phyloP scores from a whole-genome alignment of 176 grass and related monocot genomes.

The Oryza australiensis region DNA sequence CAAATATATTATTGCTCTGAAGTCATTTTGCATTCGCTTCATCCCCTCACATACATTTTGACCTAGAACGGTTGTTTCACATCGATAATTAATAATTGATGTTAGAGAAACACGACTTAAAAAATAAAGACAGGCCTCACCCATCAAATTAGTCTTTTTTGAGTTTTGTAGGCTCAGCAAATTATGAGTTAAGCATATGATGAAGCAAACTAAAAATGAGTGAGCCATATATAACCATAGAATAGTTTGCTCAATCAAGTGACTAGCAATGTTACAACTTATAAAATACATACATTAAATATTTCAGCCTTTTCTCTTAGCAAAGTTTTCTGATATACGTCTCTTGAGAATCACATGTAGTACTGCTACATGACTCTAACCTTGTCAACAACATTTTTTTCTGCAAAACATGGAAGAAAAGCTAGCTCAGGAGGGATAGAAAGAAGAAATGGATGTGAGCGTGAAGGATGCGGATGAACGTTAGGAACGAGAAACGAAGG shows the following conservation, averaged over 20 bases:
- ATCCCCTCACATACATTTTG: neutral
- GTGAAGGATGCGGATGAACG: neutral
- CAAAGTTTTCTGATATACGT: neutral
- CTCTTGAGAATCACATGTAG: neutral
- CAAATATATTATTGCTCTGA: too few species aligned
- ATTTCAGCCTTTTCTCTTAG: neutral
- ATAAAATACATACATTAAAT: neutral
- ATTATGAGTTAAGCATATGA: too few species aligned
- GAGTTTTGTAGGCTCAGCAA: too few species aligned
- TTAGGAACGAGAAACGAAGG: neutral
- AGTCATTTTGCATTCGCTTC: too few species aligned
- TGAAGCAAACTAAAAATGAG: too few species aligned
- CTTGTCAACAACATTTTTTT: neutral
- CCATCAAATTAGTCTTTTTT: too few species aligned
- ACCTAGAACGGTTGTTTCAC: too few species aligned
- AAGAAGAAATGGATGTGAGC: neutral
- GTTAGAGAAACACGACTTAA: too few species aligned
- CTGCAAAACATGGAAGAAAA: neutral
- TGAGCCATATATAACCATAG: neutral
- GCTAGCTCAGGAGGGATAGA: slow-evolving; percentile 23
- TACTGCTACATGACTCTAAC: neutral
- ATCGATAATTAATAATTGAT: too few species aligned
- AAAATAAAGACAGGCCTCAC: too few species aligned
- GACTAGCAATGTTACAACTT: neutral
- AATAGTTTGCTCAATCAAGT: neutral